Conservation (phyloP, 139 green algal genomes). For the Chlamydomonas incerta region DNA sequence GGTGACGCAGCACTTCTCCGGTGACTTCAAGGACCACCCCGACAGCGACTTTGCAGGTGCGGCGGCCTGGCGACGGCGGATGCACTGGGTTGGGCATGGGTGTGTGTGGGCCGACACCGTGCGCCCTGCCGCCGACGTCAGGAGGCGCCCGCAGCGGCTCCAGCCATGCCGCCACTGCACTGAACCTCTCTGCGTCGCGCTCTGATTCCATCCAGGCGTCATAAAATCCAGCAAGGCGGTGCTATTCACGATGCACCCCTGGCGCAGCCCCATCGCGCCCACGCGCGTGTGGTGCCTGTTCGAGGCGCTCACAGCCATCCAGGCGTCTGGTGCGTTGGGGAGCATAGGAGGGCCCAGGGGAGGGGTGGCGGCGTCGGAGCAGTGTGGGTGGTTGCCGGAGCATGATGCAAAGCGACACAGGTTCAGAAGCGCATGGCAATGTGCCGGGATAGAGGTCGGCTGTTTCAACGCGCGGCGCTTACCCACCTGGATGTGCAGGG, state of each 20-base stretch:
- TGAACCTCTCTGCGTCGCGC: too few relatives aligned
- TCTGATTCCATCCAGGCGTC: conserved; percentile 7
- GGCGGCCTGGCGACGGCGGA: background rate
- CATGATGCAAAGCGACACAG: too few relatives aligned
- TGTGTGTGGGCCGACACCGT: too few relatives aligned
- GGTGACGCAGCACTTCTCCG: conserved; percentile 23
- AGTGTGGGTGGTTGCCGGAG: too few relatives aligned
- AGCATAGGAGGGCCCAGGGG: too few relatives aligned
- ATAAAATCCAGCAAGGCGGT: conserved; percentile 14
- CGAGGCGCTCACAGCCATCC: conserved; percentile 38
- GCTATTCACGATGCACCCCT: conserved; percentile 45
- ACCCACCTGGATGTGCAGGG: background rate
- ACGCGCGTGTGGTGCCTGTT: conserved; percentile 38
- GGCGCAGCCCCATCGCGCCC: conserved; percentile 38
- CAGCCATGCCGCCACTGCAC: background rate
- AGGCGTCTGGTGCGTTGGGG: conserved; percentile 12
- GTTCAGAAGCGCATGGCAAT: too few relatives aligned
- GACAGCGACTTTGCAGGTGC: conserved; percentile 18
- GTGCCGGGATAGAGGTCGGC: too few relatives aligned
- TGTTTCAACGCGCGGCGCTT: too few relatives aligned
- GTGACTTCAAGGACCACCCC: conserved; percentile 36
- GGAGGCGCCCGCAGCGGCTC: too few relatives aligned
- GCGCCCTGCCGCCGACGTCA: too few relatives aligned
- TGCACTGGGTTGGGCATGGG: too few relatives aligned
- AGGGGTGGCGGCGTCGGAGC: too few relatives aligned